Base-by-base conservation (phyloP, 2,329 filamentous ascomycete species). In the Nannizziopsis barbatae region DNA sequence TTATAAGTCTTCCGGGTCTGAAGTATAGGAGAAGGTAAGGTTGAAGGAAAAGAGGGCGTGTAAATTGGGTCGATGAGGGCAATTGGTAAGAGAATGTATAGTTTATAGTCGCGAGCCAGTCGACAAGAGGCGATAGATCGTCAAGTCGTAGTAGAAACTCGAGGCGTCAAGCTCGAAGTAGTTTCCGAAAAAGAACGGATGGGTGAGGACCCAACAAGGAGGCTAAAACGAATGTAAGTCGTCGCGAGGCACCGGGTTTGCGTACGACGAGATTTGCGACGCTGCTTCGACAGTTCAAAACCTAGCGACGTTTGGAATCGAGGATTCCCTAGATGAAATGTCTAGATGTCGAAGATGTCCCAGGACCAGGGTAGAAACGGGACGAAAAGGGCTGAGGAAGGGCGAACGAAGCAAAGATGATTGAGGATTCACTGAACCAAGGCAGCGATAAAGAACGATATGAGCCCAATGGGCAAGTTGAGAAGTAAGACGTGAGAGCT, bases 71-170 rank as follows among this genome's bases (percentile, higher is more conserved):
- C 42, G 33, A 38, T 37, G 42, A 38, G 42, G 32, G 17, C 17
- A 45, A 18, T 45, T 45, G 10, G 33, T 15, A 41, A 46, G 20
- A 39, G 45, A 45, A 43, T 37, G 46, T 45, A 46, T 38, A 27
- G 22, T 27, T 27, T 27, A 27, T 46, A 40, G 53, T 54, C 48
- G 52, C 52, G 50, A 52, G 50, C 53, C 53, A 50, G 53, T 55
- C 52, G 53, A 54, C 51, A 49, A 42, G 47, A 43, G 45, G 33
- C 46, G 50, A 52, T 49, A 43, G 22, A 35, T 52, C 52, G 52
- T 54, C 45, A 55, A 50, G 41, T 54, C 53, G 53, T 55, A 46
- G 53, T 55, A 46, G 48, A 52, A 51, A 45, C 42, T 56, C 55
- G 52, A 57, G 51, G 44, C 55, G 48, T 56, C 54, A 53, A 55